Evolutionary conservation across 768 basidiomycete genomes (phyloP), one percentile per base, ranked within the genome.

Genomic region (Lyophyllum shimeji): DNA sequence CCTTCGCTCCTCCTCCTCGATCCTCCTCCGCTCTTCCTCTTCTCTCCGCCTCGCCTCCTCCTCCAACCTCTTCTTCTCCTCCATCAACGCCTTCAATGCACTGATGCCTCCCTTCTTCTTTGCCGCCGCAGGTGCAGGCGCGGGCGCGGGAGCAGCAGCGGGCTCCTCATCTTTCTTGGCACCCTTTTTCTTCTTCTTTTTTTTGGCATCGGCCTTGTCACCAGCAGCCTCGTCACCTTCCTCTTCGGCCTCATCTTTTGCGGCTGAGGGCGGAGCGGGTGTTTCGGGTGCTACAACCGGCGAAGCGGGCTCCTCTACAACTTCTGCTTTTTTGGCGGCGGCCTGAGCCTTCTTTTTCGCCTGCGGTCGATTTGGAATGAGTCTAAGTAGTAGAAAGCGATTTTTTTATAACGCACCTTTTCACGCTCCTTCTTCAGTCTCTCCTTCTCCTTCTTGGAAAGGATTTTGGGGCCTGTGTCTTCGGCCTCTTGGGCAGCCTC

Each of bases 361-460:
- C 93, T 95, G 25, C 12, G 15, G n/a, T n/a, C n/a, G n/a, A n/a
- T n/a, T 8, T 7, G 27, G 17, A 65, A 60, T 54, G 57, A 37
- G 46, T 59, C 29, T 57, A 21, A 45, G 18, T 47, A 44, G 52
- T 47, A 8, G 34, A 57, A 27, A 49, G n/a, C n/a, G 46, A 53
- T n/a, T 51, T 40, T 9, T 52, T n/a, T 33, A 39, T 39, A 53
- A 43, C 65, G 46, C 39, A 88, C 94, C 88, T 97, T 97, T 76
- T 97, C 95, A 50, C 86, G 84, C 73, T 98, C 95, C 75, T 98
- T 98, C 83, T 98, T 98, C 58, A 96, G 76, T 69, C 87, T 87
- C 70, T 98, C 95, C 75, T 98, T 98, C 79, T 98, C 93, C 70
- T 96, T 97, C 76, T 98, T 98, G 17, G 89, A 87, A 33, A 97